A percentile compares a stretch with the other conserved stretches of the same genome.
phyloP scores from a whole-genome alignment of 140 eudicot genomes.

The Anethum foeniculum region DNA sequence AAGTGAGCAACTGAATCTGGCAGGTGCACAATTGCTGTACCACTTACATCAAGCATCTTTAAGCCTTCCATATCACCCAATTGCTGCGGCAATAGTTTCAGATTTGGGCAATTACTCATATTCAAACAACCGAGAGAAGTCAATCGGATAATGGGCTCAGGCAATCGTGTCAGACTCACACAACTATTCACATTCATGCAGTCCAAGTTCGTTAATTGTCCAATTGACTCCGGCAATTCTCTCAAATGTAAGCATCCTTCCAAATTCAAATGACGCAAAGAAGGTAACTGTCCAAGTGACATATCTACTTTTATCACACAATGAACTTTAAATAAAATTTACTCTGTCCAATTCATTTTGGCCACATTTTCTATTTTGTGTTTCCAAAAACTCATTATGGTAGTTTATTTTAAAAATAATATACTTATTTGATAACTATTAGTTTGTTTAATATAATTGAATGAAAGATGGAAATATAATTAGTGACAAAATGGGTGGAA shows the following conservation, averaged over 20 bases:
- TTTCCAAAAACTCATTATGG: too few relatives aligned
- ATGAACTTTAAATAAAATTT: too few relatives aligned
- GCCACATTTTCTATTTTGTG: too few relatives aligned
- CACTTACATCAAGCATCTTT: not conserved
- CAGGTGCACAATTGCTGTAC: not conserved
- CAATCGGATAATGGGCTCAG: not conserved
- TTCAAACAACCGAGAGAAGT: not conserved
- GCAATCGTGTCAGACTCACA: not conserved
- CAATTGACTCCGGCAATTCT: not conserved
- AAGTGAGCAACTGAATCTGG: not conserved
- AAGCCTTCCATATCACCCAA: not conserved
- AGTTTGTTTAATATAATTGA: too few relatives aligned
- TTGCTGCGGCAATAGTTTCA: not conserved
- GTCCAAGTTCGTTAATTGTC: not conserved
- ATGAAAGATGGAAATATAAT: too few relatives aligned
- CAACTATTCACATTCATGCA: not conserved
- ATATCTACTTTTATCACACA: not conserved
- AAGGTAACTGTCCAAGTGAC: not conserved
- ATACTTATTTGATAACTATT: too few relatives aligned
- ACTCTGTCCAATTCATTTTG: too few relatives aligned
- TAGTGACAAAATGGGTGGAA: too few relatives aligned
- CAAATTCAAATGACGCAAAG: not conserved
- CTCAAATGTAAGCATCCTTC: not conserved
- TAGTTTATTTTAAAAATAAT: too few relatives aligned
- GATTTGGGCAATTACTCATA: not conserved